A percentile compares a stretch with the other conserved stretches of the same genome.
phyloP scores from a whole-genome alignment of 2,329 filamentous ascomycete species.

The Tothia fuscella region DNA sequence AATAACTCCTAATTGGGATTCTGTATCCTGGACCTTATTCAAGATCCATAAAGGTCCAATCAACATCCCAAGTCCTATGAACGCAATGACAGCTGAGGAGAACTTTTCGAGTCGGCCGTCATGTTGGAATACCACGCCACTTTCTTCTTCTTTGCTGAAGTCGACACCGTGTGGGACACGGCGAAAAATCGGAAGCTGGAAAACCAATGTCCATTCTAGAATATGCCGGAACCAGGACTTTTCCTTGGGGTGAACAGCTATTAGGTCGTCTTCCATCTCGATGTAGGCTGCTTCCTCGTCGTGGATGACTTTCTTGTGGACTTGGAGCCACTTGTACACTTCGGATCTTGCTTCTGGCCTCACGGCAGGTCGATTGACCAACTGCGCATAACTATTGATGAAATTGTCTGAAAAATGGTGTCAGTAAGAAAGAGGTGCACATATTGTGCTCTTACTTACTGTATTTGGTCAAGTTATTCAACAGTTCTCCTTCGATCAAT shows the following conservation, averaged over 20 bases:
- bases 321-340: not conserved
- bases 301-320: not conserved
- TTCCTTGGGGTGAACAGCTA: not conserved
- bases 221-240: not conserved
- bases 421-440: not conserved
- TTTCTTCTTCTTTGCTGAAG: not conserved
- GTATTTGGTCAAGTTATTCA: not conserved
- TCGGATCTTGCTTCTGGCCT: not conserved
- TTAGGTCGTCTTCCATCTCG: not conserved
- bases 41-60: not conserved
- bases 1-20: not conserved
- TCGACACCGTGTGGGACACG: too few species aligned
- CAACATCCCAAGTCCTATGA: not conserved
- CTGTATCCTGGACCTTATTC: not conserved
- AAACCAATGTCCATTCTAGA: not conserved
- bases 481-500: not conserved
- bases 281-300: not conserved
- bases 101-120: not conserved
- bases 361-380: not conserved
- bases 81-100: not conserved
- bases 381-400: not conserved
- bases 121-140: not conserved
- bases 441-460: not conserved
- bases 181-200: not conserved
- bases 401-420: not conserved